These are phyloP conservation scores for Fraxinus pennsylvanica DNA, from an alignment of 257 asterid species.

Conservation along the genomic window DNA sequence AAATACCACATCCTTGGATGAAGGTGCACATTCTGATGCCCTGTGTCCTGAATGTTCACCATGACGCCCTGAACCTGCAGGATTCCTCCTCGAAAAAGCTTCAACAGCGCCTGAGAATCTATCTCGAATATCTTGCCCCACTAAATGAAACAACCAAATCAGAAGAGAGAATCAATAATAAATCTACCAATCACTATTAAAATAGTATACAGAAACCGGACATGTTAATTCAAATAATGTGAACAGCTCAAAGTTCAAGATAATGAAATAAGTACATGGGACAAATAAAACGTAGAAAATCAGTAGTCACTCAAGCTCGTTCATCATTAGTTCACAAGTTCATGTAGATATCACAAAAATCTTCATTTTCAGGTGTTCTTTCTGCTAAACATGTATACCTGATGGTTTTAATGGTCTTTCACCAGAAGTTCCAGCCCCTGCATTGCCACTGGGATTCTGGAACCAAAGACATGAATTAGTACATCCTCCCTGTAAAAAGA, in stretches of 20 bases:
- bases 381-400: slow-evolving; percentile 11
- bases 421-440: slow-evolving; percentile 29
- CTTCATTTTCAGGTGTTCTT: not conserved
- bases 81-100: slow-evolving; percentile 34
- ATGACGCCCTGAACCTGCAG: slow-evolving; percentile 22
- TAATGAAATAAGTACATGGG: not conserved
- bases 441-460: slow-evolving; percentile 29
- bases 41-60: slow-evolving; percentile 36
- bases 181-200: not conserved
- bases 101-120: slow-evolving; percentile 36
- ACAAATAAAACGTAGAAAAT: not conserved
- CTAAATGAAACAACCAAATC: slow-evolving; percentile 13
- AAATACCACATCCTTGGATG: slow-evolving; percentile 37
- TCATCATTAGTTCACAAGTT: not conserved
- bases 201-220: not conserved
- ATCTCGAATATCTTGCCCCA: slow-evolving; percentile 35
- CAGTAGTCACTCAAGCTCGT: not conserved
- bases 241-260: not conserved
- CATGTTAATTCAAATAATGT: not conserved
- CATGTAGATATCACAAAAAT: not conserved
- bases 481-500: not conserved
- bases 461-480: slow-evolving; percentile 14
- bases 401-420: slow-evolving; percentile 23
- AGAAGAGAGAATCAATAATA: not conserved
- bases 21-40: slow-evolving; percentile 33